Evolutionary conservation across 139 green algal species (phyloP).

Genomic region (Pleodorina starrii): DNA sequence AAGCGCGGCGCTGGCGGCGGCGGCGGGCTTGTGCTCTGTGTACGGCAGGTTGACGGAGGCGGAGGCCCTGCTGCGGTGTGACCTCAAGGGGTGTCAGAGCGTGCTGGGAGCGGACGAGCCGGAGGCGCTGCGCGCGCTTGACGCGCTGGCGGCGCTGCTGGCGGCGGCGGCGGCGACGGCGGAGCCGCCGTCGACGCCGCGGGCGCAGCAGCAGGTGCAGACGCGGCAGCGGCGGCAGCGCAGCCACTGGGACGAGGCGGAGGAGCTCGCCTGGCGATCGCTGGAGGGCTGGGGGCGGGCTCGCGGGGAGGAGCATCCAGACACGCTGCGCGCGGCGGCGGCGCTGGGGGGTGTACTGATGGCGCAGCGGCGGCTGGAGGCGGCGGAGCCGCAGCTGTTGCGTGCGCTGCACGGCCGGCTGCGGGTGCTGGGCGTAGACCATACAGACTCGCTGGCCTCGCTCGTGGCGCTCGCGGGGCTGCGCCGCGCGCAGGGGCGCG

Average conservation of each 20-base stretch:
- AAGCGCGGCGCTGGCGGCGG: neutral
- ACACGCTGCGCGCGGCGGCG: neutral
- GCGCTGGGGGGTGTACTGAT: neutral
- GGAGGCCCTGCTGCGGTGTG: neutral
- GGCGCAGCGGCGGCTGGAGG: neutral
- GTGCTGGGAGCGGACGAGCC: neutral
- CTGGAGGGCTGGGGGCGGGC: constrained; percentile 3
- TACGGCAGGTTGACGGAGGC: neutral
- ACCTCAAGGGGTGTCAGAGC: neutral
- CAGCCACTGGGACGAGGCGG: neutral
- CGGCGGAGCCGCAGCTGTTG: neutral
- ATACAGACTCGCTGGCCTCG: neutral
- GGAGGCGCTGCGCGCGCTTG: neutral
- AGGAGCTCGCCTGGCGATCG: neutral
- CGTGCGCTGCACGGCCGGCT: neutral
- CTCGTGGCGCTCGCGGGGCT: neutral
- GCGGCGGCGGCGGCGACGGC: neutral
- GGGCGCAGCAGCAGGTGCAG: neutral
- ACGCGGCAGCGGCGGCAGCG: neutral
- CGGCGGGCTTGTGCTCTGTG: neutral
- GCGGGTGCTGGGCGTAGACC: neutral
- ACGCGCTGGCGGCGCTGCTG: neutral
- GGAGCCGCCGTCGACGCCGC: neutral
- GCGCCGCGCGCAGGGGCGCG: neutral
- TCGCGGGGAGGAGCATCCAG: neutral